Base-by-base conservation (phyloP, 2,329 filamentous ascomycete species). In the Mycosphaerella sp. region DNA sequence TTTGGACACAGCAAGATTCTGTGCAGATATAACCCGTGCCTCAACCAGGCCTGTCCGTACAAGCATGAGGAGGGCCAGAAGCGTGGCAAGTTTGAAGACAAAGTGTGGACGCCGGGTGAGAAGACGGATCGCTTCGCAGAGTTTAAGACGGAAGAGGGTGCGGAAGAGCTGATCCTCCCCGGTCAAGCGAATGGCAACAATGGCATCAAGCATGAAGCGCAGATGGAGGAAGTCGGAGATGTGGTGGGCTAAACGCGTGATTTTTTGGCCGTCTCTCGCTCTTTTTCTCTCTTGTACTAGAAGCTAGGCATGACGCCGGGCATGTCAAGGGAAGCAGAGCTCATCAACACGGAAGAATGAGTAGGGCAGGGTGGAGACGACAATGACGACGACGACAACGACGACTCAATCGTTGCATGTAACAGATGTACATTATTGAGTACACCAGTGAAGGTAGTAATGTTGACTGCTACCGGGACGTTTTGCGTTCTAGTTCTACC, bases 1-100 rank as follows among this genome's bases (percentile, higher is more conserved):
- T 98, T 95, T 69, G 91, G 88, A 10, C 93, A 98, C 73, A 75
- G 87, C 62, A 84, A 85, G 70, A 87, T 85, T 45, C 81, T 86
- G 70, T 98, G 93, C 83, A 90, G 84, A 69, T 97, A 87, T 74
- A 91, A 84, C 63, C 93, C 92, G 0, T 98, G 93, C 73, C 81
- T 89, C 59, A 96, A 96, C 74, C 81, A 86, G n/a, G 80, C 77
- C 63, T 98, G 93, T 70, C 79, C 84, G 4, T 97, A 89, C 75
- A 90, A 90, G 72, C 93, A 98, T 71, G 86, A 84, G 40, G 89
- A 95, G 51, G 93, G 92, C 10, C 93, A 98, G 68, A 80, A 81
- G 75, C 83, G 88, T 63, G 89, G 87, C 48, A 82, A 81, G 11
- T 92, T 90, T 72, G 81, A 85, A 57, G 89, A 95, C 70, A 96